A percentile compares a stretch with the other conserved stretches of the same genome.
These are phyloP conservation scores for Serpula lacrymans DNA, from an alignment of 768 basidiomycete genomes.

Conservation along the genomic window DNA sequence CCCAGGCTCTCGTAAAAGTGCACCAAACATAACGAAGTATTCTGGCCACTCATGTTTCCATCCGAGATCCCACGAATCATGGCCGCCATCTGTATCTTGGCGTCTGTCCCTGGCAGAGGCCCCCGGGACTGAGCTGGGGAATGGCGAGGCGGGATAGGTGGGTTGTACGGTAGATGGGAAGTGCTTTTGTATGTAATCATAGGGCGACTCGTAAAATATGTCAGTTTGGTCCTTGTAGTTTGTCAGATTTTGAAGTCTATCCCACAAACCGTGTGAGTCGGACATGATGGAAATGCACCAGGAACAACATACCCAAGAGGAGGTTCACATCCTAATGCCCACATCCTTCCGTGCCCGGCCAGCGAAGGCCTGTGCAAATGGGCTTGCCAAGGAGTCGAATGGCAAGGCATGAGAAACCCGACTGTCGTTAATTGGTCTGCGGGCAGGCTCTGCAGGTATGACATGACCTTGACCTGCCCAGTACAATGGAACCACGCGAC, in stretches of 20 bases:
- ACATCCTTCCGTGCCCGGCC: slow-evolving; percentile 51
- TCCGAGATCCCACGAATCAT: slow-evolving; percentile 20
- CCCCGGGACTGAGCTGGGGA: slow-evolving; percentile 51
- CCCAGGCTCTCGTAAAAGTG: slow-evolving; percentile 54
- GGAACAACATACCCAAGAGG: slow-evolving; percentile 65
- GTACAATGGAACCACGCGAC: slow-evolving; percentile 72
- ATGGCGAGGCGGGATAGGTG: slow-evolving; percentile 61
- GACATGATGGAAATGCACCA: slow-evolving; percentile 5
- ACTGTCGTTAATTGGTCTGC: slow-evolving; percentile 50
- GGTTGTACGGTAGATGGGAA: slow-evolving; percentile 67
- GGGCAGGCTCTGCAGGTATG: slow-evolving; percentile 58
- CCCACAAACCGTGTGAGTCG: slow-evolving; percentile 28
- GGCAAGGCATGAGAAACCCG: slow-evolving; percentile 93
- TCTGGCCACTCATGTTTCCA: slow-evolving; percentile 81
- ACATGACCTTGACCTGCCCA: slow-evolving; percentile 75
- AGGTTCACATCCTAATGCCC: slow-evolving; percentile 93
- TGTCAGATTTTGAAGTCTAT: slow-evolving; percentile 42
- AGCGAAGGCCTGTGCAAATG: slow-evolving; percentile 75
- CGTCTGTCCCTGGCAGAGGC: slow-evolving; percentile 20
- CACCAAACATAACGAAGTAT: slow-evolving; percentile 80
- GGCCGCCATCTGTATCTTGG: slow-evolving; percentile 24
- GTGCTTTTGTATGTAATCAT: slow-evolving; percentile 56
- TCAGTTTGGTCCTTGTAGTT: slow-evolving; percentile 79
- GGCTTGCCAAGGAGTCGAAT: slow-evolving; percentile 91
- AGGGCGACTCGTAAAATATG: slow-evolving; percentile 74